A percentile compares a stretch with the other conserved stretches of the same genome.
Conservation (phyloP, 805 yeast genomes). For the Tetrapisispora iriomotensis region DNA sequence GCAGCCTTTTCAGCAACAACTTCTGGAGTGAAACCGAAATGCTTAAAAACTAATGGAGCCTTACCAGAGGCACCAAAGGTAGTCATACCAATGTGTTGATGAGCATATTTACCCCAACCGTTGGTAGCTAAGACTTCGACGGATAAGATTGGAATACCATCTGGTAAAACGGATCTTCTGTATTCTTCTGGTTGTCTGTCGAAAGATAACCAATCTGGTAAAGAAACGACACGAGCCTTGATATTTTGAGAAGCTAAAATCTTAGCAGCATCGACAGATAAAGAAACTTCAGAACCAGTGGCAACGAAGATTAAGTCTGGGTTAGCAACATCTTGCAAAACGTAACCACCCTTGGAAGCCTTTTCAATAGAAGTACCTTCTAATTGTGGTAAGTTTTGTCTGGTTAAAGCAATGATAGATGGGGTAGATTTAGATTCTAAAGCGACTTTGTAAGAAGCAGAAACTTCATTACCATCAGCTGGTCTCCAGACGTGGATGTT, state of each 20-base stretch:
- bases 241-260: slow-evolving; percentile 43
- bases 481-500: slow-evolving; percentile 85
- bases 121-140: slow-evolving; percentile 85
- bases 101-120: slow-evolving; percentile 93
- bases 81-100: slow-evolving; percentile 90
- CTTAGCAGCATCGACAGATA: slow-evolving; percentile 78
- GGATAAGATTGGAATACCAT: slow-evolving; percentile 85
- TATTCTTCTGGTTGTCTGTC: slow-evolving; percentile 74
- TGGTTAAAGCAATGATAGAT: slow-evolving; percentile 63
- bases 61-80: slow-evolving; percentile 96
- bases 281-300: slow-evolving; percentile 85
- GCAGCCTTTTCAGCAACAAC: slow-evolving; percentile 82
- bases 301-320: slow-evolving; percentile 72
- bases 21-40: slow-evolving; percentile 84
- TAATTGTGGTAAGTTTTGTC: slow-evolving; percentile 88
- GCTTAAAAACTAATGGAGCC: slow-evolving; percentile 69
- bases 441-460: slow-evolving; percentile 71
- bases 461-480: slow-evolving; percentile 82
- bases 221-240: slow-evolving; percentile 73
- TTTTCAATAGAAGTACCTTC: slow-evolving; percentile 86
- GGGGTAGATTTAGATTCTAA: slow-evolving; percentile 56
- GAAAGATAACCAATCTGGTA: slow-evolving; percentile 88
- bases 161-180: slow-evolving; percentile 80
- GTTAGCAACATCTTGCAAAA: slow-evolving; percentile 44
- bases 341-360: slow-evolving; percentile 93